Evolutionary conservation across 2,329 filamentous ascomycete species (phyloP), one percentile per base, ranked within the genome.

Genomic region (Hypoxylon sp.): DNA sequence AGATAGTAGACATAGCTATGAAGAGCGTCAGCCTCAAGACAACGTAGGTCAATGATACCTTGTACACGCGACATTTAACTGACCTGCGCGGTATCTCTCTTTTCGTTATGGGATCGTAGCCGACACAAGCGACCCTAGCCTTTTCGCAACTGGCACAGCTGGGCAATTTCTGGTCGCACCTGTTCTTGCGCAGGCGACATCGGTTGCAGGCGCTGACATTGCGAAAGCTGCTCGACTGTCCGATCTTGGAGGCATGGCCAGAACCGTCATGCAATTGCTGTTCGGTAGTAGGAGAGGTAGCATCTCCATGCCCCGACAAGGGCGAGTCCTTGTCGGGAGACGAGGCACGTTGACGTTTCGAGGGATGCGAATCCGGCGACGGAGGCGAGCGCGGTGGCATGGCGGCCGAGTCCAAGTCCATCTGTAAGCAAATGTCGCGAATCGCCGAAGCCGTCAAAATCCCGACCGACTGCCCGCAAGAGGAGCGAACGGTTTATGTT

Each of bases 61-160:
- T 18, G 38, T 22, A 49, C 36, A 36, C 46, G 51, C 7, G 36
- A 51, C 16, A 51, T 38, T 18, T 26, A 64, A 91, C 91, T 81
- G 90, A 97, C 83, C 90, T 93, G 79, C 94, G 87, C 51, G 95
- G 95, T 62, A 98, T 97, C 80, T 97, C 93, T 75, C 92, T 90
- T 84, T 97, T 97, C 22, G 93, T 97, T 75, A 97, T 97, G 32
- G 95, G 94, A 77, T 98, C 95, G 78, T 97, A 97, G 67, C 95
- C 95, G 52, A 97, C 93, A 78, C 96, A 98, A 70, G 92, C 90
- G 46, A 96, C 92, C 62, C 87, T 87, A n/a, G 92, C 94, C 81
- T 97, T 97, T 77, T 94, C 93, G 80, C 95, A 98, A 71, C 92
- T 93, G 42, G 92, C 90, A 78, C 95, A 98, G 73, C 92, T 93